Evolutionary conservation across 2,329 filamentous ascomycete genomes (phyloP).

Genomic region (Epichloe sylvatica): DNA sequence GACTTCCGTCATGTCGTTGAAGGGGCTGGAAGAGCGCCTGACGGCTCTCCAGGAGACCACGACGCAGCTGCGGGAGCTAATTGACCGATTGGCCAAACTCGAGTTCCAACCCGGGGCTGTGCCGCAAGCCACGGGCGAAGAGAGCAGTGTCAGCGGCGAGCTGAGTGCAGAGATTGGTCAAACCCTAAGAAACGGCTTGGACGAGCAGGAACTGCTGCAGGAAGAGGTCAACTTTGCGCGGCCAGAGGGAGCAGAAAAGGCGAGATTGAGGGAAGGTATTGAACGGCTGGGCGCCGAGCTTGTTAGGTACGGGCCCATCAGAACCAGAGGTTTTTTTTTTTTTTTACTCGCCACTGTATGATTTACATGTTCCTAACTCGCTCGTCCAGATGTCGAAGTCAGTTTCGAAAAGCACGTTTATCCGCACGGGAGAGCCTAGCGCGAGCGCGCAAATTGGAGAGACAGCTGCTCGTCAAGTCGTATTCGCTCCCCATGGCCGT

Average conservation of each 20-base stretch:
- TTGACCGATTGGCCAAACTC: conserved; percentile 43
- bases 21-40: conserved; percentile 48
- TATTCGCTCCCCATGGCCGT: conserved; percentile 34
- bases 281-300: conserved; percentile 57
- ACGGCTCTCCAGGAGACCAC: conserved; percentile 47
- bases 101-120: conserved; percentile 45
- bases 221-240: conserved; percentile 66
- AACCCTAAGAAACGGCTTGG: conserved; percentile 61
- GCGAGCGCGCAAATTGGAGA: conserved; percentile 59
- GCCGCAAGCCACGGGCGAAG: conserved; percentile 34
- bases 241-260: conserved; percentile 41
- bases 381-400: conserved; percentile 37
- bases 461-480: conserved; percentile 58
- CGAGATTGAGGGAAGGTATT: conserved; percentile 51
- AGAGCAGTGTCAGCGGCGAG: conserved; percentile 49
- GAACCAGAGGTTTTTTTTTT: too few species aligned
- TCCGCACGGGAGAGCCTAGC: conserved; percentile 63
- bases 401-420: conserved; percentile 73
- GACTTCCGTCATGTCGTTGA: conserved; percentile 34
- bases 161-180: conserved; percentile 70
- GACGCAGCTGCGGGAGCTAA: conserved; percentile 42
- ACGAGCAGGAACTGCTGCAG: conserved; percentile 66
- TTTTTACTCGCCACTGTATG: neutral
- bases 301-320: conserved; percentile 40
- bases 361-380: neutral